Percentiles rank a stretch among this genome's conserved stretches.
Evolutionary conservation across 192 early-diverging fungal genomes (phyloP).

Genomic region (Coemansia sp.): DNA sequence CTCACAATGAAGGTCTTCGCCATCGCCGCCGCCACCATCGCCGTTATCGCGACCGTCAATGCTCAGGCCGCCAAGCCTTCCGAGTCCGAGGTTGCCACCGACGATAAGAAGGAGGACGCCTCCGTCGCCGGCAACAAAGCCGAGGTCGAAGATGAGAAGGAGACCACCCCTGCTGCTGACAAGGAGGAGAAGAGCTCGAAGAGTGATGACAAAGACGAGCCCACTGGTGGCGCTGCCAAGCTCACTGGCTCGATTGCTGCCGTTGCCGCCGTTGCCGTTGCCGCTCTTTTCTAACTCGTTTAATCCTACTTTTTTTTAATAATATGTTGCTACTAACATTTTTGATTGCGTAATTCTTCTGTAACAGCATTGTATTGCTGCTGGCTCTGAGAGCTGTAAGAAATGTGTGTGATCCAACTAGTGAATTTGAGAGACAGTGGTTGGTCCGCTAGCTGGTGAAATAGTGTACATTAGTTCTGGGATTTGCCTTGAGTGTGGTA

Average conservation of each 20-base stretch:
- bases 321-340: slow-evolving; percentile 5
- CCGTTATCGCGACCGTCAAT: slow-evolving; percentile 25
- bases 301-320: slow-evolving; percentile 10
- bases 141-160: background rate
- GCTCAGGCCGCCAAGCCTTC: slow-evolving; percentile 19
- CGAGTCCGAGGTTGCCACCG: slow-evolving; percentile 3
- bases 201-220: slow-evolving; percentile 1
- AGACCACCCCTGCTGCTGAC: slow-evolving; percentile 3
- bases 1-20: slow-evolving; percentile 46
- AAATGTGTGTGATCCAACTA: too few relatives aligned
- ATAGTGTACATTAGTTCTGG: too few relatives aligned
- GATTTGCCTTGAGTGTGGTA: too few relatives aligned
- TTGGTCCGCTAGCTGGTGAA: too few relatives aligned
- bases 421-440: too few relatives aligned
- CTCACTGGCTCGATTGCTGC: slow-evolving; percentile 33
- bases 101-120: background rate
- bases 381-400: too few relatives aligned
- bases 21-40: slow-evolving; percentile 28
- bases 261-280: slow-evolving; percentile 31
- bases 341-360: too few relatives aligned
- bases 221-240: slow-evolving; percentile 28
- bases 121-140: slow-evolving; percentile 19
- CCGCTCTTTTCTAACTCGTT: slow-evolving; percentile 40
- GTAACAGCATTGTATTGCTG: too few relatives aligned
- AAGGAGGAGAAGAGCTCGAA: slow-evolving; percentile 4